phyloP scores from a whole-genome alignment of 306 rosid genomes.

The Purshia tridentata region DNA sequence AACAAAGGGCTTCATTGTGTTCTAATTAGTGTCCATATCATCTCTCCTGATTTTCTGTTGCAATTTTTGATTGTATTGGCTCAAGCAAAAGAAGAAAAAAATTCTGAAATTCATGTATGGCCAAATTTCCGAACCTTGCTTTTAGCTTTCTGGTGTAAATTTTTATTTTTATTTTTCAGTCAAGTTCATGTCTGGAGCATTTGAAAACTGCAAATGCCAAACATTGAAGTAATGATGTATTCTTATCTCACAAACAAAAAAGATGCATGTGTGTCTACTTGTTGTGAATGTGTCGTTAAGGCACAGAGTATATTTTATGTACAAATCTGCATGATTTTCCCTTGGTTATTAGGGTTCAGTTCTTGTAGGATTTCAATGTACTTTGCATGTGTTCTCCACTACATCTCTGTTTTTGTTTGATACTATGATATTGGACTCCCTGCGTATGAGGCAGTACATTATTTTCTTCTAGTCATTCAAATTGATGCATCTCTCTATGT shows the following conservation, averaged over 20 bases:
- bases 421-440: background rate
- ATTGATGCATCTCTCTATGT: background rate
- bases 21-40: slow-evolving; percentile 41
- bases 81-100: background rate
- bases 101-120: background rate
- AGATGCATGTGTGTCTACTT: background rate
- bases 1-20: slow-evolving; percentile 83
- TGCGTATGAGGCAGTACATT: background rate
- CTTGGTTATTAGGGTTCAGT: background rate
- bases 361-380: background rate
- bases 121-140: background rate
- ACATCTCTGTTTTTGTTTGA: background rate
- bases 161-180: background rate
- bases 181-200: slow-evolving; percentile 1
- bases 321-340: no score
- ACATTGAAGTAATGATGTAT: background rate
- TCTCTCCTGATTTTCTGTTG: slow-evolving; percentile 16
- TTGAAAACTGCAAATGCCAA: background rate
- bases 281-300: background rate
- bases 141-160: background rate
- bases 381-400: background rate
- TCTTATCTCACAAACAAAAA: background rate
- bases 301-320: background rate
- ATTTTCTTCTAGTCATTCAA: background rate
- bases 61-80: slow-evolving; percentile 12